These are phyloP conservation scores for Haberlea rhodopensis DNA, from an alignment of 257 asterid species.

Conservation along the genomic window DNA sequence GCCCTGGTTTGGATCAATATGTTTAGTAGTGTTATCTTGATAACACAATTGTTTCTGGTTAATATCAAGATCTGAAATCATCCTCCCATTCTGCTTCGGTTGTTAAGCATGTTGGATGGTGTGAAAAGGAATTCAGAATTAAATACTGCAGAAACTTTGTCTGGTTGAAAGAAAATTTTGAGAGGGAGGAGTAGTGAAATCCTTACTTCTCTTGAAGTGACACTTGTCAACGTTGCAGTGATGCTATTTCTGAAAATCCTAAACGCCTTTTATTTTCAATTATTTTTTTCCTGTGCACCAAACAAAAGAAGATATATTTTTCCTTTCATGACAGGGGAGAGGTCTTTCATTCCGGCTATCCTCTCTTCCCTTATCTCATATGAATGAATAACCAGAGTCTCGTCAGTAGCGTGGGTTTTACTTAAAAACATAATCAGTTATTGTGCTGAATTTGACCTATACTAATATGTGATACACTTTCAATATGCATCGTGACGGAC, in stretches of 20 bases:
- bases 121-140: conserved; percentile 1
- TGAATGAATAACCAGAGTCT: not conserved
- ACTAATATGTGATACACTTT: conserved; percentile 15
- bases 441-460: not conserved
- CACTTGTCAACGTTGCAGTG: not conserved
- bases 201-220: conserved; percentile 13
- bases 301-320: not conserved
- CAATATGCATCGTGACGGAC: conserved; percentile 17
- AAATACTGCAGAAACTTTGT: not conserved
- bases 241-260: conserved; percentile 3
- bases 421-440: conserved; percentile 7
- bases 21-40: conserved; percentile 16
- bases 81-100: not conserved
- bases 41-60: not conserved
- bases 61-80: not conserved
- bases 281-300: not conserved
- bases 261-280: not conserved
- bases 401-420: conserved; percentile 4
- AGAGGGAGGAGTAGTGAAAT: not conserved
- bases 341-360: not conserved
- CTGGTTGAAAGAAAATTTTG: conserved; percentile 19
- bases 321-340: not conserved
- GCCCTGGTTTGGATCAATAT: conserved; percentile 18
- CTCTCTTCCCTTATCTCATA: not conserved
- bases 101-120: not conserved